Conservation (phyloP, 306 rosid genomes). For the Chamaecrista fasciculata region DNA sequence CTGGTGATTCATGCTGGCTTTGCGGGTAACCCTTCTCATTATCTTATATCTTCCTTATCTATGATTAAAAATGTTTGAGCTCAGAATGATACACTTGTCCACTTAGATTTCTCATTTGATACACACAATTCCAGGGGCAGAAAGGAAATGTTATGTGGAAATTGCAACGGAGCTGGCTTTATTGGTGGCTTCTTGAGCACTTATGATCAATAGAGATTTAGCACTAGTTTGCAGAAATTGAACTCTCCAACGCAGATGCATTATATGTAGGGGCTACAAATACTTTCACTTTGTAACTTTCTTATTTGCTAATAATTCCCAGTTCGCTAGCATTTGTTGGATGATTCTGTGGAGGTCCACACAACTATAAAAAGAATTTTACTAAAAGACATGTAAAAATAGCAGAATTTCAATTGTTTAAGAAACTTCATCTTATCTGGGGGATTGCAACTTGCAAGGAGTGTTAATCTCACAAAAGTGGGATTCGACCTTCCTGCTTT, state of each 20-base stretch:
- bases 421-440: neutral
- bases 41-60: neutral
- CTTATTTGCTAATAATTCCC: neutral
- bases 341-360: neutral
- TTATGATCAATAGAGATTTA: slow-evolving; percentile 38
- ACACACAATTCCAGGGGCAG: slow-evolving; percentile 38
- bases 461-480: neutral
- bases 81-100: neutral
- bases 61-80: neutral
- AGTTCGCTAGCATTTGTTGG: neutral
- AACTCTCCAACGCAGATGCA: neutral
- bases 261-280: neutral
- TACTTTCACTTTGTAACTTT: slow-evolving; percentile 7
- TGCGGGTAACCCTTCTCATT: slow-evolving; percentile 38
- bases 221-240: neutral
- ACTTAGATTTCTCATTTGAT: neutral
- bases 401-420: neutral
- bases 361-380: too few species aligned
- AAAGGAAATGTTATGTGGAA: slow-evolving; percentile 53
- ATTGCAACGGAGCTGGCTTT: slow-evolving; percentile 61
- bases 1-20: slow-evolving; percentile 58
- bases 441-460: neutral
- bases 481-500: neutral
- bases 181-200: slow-evolving; percentile 60
- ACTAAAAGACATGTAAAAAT: neutral